Conservation (phyloP, 305 asterid species). For the Fraxinus baroniana region DNA sequence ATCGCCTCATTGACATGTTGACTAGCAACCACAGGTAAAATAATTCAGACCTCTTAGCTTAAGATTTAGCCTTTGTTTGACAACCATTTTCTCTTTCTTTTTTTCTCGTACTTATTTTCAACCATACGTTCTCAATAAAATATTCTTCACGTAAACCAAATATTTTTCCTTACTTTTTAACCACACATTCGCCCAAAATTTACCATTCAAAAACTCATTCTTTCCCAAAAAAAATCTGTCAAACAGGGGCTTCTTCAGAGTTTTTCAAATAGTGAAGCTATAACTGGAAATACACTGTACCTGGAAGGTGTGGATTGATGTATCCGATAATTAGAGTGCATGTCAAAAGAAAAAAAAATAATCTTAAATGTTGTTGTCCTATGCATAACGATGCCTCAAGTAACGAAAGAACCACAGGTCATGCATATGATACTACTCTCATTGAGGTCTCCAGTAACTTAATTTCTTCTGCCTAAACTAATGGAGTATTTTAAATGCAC, state of each 20-base stretch:
- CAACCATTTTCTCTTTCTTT: background rate
- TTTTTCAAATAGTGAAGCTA: background rate
- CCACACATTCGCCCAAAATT: background rate
- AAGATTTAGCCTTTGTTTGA: background rate
- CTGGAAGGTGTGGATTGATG: constrained; percentile 12
- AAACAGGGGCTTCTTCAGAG: background rate
- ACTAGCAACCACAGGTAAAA: constrained; percentile 87
- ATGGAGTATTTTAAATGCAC: background rate
- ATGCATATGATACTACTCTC: background rate
- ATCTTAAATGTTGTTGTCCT: background rate
- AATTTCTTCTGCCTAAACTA: background rate
- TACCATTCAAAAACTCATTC: background rate
- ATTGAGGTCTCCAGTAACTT: background rate
- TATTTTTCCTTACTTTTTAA: background rate
- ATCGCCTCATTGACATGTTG: constrained; percentile 98
- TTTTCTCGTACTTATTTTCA: background rate
- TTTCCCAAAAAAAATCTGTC: background rate
- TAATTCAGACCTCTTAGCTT: constrained; percentile 1
- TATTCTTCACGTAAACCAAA: background rate
- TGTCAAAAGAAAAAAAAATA: constrained; percentile 7
- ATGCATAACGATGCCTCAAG: constrained; percentile 11
- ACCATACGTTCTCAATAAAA: background rate
- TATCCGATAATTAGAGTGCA: background rate
- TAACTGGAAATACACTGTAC: constrained; percentile 4
- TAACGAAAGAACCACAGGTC: background rate